Base-by-base conservation (phyloP, 768 basidiomycete species). In the Xerocomus potaroensis region DNA sequence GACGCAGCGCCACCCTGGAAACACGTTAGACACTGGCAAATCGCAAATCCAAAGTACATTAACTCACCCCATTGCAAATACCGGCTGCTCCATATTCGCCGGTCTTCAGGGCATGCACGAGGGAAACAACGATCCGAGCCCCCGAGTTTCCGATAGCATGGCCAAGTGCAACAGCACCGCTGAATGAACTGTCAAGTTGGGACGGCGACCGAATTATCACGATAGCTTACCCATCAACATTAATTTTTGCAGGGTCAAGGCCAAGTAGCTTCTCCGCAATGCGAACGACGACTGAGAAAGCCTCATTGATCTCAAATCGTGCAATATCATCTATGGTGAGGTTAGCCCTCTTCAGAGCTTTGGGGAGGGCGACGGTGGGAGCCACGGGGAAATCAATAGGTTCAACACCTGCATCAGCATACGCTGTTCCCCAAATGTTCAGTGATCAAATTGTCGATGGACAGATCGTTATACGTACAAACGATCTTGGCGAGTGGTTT, bases 331-430 rank as follows among this genome's bases (percentile, higher is more conserved):
- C 74, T 39, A 82, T 62, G 16, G 81, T 80, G 47, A 98, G 74
- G 57, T 88, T 88, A 18, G 95, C 96, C 60, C 78, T 84, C 73
- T 92, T 71, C 49, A 99, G 73, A 11, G 96, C 96, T 48, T 80
- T 68, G 18, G 96, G 96, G 31, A 99, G 69, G 22, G 95, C 95
- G 53, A 89, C 76, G 6, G 95, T 89, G 11, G 96, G 96, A 19
- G 96, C 96, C 56, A 81, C 77, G 33, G 96, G 95, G 82, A 99
- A 99, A 69, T 98, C 91, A 55, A 97, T 87, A 23, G 96, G 96
- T 16, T 92, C 91, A 53, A 94, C 87, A 59, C 96, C 96, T 53
- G 87, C 91, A 72, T 99, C 96, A 49, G 96, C 92, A 70, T 90
- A 98, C 7, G 92, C 94, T 98, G 40, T 39, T 48, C 49, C 43